phyloP scores from a whole-genome alignment of 202 grass and related monocot genomes.

The Brachypodium distachyon region DNA sequence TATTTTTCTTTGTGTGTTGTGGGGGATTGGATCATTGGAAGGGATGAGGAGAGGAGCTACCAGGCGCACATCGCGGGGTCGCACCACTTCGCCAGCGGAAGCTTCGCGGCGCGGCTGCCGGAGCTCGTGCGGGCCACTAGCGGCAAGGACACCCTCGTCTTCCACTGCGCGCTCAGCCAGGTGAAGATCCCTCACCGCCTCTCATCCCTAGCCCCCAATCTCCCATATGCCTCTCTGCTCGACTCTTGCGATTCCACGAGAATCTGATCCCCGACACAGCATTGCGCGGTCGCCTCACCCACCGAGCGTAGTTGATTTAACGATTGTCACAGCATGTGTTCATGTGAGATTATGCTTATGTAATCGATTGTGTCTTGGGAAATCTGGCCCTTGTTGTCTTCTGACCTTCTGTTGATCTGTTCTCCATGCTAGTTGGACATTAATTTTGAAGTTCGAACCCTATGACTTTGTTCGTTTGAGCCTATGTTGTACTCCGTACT shows the following conservation, averaged over 20 bases:
- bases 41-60: constrained; percentile 88
- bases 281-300: not conserved
- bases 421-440: not conserved
- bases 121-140: constrained; percentile 39
- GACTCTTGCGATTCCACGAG: not conserved
- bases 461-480: not conserved
- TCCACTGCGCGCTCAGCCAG: constrained; percentile 97
- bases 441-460: not conserved
- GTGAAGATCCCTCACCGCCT: constrained; percentile 18
- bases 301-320: not conserved
- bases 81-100: constrained; percentile 67
- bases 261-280: not conserved
- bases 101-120: constrained; percentile 62
- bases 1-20: not conserved
- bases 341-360: not conserved
- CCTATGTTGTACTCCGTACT: not conserved
- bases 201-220: not conserved
- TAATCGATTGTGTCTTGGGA: not conserved
- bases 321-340: not conserved
- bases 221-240: not conserved
- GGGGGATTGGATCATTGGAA: not conserved
- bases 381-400: not conserved
- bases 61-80: constrained; percentile 81
- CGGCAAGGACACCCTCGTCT: constrained; percentile 84
- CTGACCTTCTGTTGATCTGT: not conserved